Base-by-base conservation (phyloP, 176 grass and related monocot species). In the barley (Hordeum vulgare) region DNA sequence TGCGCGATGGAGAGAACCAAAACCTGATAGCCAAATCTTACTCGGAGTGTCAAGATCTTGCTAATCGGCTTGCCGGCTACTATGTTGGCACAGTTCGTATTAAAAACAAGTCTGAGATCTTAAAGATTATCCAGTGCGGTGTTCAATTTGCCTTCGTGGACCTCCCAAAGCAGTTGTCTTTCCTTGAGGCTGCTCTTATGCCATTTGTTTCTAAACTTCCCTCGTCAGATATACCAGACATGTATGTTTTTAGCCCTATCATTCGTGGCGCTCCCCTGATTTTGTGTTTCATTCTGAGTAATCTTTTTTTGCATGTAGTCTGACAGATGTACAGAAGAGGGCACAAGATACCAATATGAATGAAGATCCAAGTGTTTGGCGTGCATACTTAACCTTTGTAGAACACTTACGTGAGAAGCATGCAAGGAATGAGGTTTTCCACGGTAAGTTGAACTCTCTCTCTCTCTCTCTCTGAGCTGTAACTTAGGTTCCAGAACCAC, bases 181-280 rank as follows among this genome's bases (percentile, higher is more conserved):
- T 98, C 75, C 87, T 98, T 0, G 96, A 98, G 83, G 85, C 86
- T 76, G 83, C 93, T 79, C 49, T 98, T 77, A 40, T 93, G 26
- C 91, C 96, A 87, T 98, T 96, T 85, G 91, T 89, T 71, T 87
- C 91, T 47, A 95, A 94, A 93, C 93, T 98, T 83, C 57, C 63
- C 8, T 81, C 93, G 5, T 45, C 91, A 60, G 96, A 98, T 92
- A 62, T 95, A 79, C 87, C 90, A 77, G 92, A 98, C 39, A 90
- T 98, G 96, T 98, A 90, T 78, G 96, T 59, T 56, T 44, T 78
- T 49, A 33, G 53, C 84, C 71, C 57, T 73, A 47, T 85, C 12
- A 62, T 47, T 90, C 65, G 1, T 74, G 14, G 9, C 66, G 33
- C 31, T 81, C 34, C 18, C 12, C 79, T 87, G 44, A 78, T 81